These are phyloP conservation scores for Beauveria brongniartii DNA, from an alignment of 2,329 filamentous ascomycete genomes.

Conservation along the genomic window DNA sequence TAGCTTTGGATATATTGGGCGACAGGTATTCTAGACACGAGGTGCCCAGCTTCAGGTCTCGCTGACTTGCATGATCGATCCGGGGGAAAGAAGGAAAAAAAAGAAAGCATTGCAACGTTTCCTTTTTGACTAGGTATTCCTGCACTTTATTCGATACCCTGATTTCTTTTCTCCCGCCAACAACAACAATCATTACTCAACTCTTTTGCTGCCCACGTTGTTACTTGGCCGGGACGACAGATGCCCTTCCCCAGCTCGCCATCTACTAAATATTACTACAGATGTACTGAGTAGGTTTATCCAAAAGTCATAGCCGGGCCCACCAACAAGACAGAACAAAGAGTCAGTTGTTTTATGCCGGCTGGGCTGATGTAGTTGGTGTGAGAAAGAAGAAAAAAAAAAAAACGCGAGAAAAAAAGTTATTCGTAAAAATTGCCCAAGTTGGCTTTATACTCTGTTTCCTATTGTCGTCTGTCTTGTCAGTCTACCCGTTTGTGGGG, in stretches of 20 bases:
- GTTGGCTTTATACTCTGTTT: neutral
- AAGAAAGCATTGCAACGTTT: conserved; percentile 1
- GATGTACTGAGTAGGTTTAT: neutral
- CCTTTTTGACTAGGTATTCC: neutral
- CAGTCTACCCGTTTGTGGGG: neutral
- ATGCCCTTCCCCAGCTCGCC: no score
- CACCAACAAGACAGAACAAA: neutral
- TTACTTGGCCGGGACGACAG: no score
- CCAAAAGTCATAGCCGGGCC: neutral
- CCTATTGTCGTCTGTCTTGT: neutral
- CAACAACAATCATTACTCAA: no score
- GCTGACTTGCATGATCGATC: conserved; percentile 5
- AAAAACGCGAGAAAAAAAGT: neutral
- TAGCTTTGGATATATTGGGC: neutral
- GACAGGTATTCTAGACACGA: neutral
- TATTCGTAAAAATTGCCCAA: neutral
- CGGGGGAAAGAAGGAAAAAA: neutral
- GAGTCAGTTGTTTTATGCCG: neutral
- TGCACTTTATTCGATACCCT: conserved; percentile 2
- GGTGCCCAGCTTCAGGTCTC: neutral
- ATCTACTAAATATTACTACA: no score
- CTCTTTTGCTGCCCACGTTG: no score
- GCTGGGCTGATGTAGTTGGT: neutral
- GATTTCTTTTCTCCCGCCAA: neutral
- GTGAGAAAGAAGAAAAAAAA: no score